phyloP scores from a whole-genome alignment of 495 filamentous ascomycete genomes.

The Hypoxylon intermedium region DNA sequence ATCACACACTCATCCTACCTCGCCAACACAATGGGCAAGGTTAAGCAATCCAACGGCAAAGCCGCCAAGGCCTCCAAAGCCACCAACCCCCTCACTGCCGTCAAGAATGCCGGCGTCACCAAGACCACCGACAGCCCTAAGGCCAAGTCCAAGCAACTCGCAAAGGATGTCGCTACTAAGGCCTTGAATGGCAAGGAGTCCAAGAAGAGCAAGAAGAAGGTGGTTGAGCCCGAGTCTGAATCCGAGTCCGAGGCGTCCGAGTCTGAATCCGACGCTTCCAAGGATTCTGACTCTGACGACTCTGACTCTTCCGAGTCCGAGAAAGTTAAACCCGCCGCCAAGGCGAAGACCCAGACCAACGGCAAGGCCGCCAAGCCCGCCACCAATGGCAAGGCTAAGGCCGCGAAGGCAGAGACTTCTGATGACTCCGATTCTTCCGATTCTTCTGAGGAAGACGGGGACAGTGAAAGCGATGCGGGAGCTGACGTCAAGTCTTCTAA shows the following conservation, averaged over 20 bases:
- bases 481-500: constrained; percentile 35
- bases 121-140: constrained; percentile 54
- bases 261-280: constrained; percentile 49
- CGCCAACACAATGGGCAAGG: constrained; percentile 62
- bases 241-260: constrained; percentile 44
- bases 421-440: constrained; percentile 52
- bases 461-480: constrained; percentile 21
- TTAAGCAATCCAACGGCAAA: constrained; percentile 59
- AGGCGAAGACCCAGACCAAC: constrained; percentile 20
- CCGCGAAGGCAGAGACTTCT: constrained; percentile 34
- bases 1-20: constrained; percentile 14
- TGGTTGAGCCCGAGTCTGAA: constrained; percentile 50
- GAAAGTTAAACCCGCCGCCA: constrained; percentile 12
- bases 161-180: constrained; percentile 55
- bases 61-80: constrained; percentile 46
- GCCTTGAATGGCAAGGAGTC: constrained; percentile 50
- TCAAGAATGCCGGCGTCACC: constrained; percentile 51
- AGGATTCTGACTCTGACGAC: constrained; percentile 40
- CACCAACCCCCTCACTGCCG: constrained; percentile 44
- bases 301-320: constrained; percentile 24
- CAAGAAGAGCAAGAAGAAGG: constrained; percentile 62
- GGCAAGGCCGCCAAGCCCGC: constrained; percentile 20
- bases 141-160: constrained; percentile 61
- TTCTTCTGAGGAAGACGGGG: constrained; percentile 34
- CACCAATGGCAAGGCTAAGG: constrained; percentile 32